A percentile compares a stretch with the other conserved stretches of the same genome.
phyloP scores from a whole-genome alignment of 2,329 filamentous ascomycete species.

The Xylaria sp. region DNA sequence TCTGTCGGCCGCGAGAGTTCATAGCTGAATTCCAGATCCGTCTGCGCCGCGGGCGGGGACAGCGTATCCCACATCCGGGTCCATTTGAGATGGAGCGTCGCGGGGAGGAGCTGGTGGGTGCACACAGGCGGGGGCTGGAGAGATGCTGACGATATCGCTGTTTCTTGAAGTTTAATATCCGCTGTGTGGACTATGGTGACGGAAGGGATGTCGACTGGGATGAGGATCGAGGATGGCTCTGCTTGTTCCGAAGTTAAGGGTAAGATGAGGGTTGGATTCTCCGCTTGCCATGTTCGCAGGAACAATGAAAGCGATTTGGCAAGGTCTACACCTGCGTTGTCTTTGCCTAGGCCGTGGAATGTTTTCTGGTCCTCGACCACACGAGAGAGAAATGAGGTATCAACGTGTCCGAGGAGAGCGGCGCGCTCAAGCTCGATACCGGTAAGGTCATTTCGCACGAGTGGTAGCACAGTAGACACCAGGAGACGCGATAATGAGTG shows the following conservation, averaged over 20 bases:
- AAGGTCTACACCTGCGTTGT: slow-evolving; percentile 44
- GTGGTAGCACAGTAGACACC: slow-evolving; percentile 49
- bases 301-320: slow-evolving; percentile 41
- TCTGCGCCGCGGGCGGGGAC: slow-evolving; percentile 39
- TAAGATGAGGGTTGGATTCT: slow-evolving; percentile 43
- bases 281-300: slow-evolving; percentile 47
- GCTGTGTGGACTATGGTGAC: slow-evolving; percentile 84
- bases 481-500: slow-evolving; percentile 55
- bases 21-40: slow-evolving; percentile 76
- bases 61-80: slow-evolving; percentile 66
- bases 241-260: slow-evolving; percentile 40
- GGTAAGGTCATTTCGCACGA: slow-evolving; percentile 52
- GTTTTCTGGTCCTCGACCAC: slow-evolving; percentile 53
- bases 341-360: slow-evolving; percentile 56
- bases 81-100: slow-evolving; percentile 67
- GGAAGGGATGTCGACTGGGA: slow-evolving; percentile 88
- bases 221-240: slow-evolving; percentile 70
- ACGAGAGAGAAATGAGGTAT: slow-evolving; percentile 53
- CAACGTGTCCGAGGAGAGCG: slow-evolving; percentile 57
- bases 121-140: slow-evolving; percentile 51
- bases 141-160: slow-evolving; percentile 34
- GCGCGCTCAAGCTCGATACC: slow-evolving; percentile 62
- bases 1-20: slow-evolving; percentile 78
- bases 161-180: slow-evolving; percentile 63
- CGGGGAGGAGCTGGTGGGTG: slow-evolving; percentile 69